A percentile compares a stretch with the other conserved stretches of the same genome.
These are phyloP conservation scores for Chytriomyces sp. DNA, from an alignment of 192 early-diverging fungal species.

Conservation along the genomic window DNA sequence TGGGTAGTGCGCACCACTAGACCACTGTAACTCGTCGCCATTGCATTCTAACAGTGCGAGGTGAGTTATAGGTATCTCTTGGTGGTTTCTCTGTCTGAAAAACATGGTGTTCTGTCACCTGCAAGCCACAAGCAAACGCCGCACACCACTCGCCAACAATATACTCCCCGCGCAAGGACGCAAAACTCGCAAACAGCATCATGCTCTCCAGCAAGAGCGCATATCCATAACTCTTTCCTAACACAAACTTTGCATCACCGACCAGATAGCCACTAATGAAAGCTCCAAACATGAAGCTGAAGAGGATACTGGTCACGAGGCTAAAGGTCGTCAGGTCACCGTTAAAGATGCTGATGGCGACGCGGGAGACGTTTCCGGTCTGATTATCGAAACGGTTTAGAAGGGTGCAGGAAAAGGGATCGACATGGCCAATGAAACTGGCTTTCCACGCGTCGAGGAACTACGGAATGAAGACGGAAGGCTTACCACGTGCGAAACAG, in stretches of 20 bases:
- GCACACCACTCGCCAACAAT: constrained; percentile 61
- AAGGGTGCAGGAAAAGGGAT: not conserved
- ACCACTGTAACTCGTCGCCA: constrained; percentile 58
- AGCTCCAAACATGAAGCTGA: constrained; percentile 56
- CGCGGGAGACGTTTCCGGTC: constrained; percentile 56
- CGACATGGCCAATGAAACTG: not conserved
- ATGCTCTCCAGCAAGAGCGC: constrained; percentile 48
- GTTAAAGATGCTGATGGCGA: constrained; percentile 48
- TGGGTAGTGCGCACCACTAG: constrained; percentile 60
- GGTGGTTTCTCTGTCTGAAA: too few relatives aligned
- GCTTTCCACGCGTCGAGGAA: not conserved
- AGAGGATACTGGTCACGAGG: constrained; percentile 48
- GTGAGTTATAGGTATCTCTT: too few relatives aligned
- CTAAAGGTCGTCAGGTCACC: constrained; percentile 48
- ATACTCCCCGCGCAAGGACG: constrained; percentile 44
- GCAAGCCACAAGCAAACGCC: constrained; percentile 59
- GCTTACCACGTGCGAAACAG: constrained; percentile 29
- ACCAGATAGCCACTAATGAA: constrained; percentile 57
- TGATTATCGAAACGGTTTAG: constrained; percentile 49
- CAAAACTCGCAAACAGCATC: constrained; percentile 47
- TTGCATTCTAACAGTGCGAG: constrained; percentile 45
- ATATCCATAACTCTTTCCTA: constrained; percentile 53
- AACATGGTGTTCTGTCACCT: too few relatives aligned
- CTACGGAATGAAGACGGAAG: not conserved
- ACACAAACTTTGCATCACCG: constrained; percentile 59